Base-by-base conservation (phyloP, 2,329 filamentous ascomycete genomes). In the Cladophialophora exuberans region DNA sequence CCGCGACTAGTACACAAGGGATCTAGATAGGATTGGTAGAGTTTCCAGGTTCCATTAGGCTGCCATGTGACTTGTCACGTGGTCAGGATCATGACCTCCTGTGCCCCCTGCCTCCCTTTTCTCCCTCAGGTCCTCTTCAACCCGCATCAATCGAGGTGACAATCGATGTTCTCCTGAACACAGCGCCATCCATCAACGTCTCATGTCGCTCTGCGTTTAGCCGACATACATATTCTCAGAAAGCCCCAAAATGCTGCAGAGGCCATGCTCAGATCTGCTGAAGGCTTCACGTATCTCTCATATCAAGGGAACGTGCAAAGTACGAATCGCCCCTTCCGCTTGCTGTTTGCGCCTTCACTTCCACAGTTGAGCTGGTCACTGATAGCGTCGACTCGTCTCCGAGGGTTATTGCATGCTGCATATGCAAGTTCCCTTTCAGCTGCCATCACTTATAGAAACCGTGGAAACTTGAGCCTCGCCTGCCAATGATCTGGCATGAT, bases 81-180 rank as follows among this genome's bases (percentile, higher is more conserved):
- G 13, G 22, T 31, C 10, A 18, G 3, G n/a, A 28, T 25, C 35
- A 18, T 38, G 20, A 23, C 10, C 9, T 1, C n/a, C 4, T 2
- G 30, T 6, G 17, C 13, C 28, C 22, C 15, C 7, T 20, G 6
- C 23, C 17, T 18, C 22, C n/a, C 30, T 22, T 13, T 31, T 18
- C 23, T 26, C 17, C 18, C 26, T 25, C 2, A 22, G 13, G 15
- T 23, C 26, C 15, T 44, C 36, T 10, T 7, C 20, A 10, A 30
- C 30, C n/a, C n/a, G n/a, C n/a, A n/a, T n/a, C n/a, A n/a, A n/a
- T n/a, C n/a, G n/a, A n/a, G n/a, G n/a, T n/a, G n/a, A n/a, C n/a
- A n/a, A n/a, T n/a, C n/a, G n/a, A 18, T 9, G 11, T 30, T 43
- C 52, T 43, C 44, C 44, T 48, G 52, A 54, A 42, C 52, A 48